Evolutionary conservation across 2,329 filamentous ascomycete genomes (phyloP).

Genomic region (Penicillium polonicum): DNA sequence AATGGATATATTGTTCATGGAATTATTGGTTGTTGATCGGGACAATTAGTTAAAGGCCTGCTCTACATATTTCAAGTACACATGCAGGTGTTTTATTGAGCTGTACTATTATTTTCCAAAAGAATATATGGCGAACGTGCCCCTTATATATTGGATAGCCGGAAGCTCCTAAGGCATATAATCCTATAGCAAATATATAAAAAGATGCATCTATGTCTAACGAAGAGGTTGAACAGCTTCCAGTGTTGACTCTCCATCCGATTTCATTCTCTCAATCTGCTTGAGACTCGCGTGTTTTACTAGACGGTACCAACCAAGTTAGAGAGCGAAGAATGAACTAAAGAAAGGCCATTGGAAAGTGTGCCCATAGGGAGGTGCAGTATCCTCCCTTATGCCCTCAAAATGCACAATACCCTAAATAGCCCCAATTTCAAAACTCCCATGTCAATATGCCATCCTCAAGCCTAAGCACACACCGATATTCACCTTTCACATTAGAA

Average conservation of each 20-base stretch:
- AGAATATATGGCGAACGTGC: too few relatives aligned
- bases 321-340: neutral
- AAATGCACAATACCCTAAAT: neutral
- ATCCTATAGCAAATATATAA: neutral
- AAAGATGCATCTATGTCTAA: neutral
- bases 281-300: neutral
- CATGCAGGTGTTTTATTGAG: too few relatives aligned
- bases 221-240: neutral
- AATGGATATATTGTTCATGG: neutral
- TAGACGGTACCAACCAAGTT: neutral
- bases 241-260: neutral
- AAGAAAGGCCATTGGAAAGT: neutral
- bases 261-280: neutral
- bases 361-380: neutral
- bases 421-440: neutral
- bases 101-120: too few relatives aligned
- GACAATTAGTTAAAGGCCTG: neutral
- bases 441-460: neutral
- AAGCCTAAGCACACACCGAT: too few relatives aligned
- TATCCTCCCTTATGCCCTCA: neutral
- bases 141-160: neutral
- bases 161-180: neutral
- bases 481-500: neutral
- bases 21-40: neutral
- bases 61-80: neutral